Evolutionary conservation across 1,284 basidiomycete species (phyloP).

Genomic region (Melampsora medusae): DNA sequence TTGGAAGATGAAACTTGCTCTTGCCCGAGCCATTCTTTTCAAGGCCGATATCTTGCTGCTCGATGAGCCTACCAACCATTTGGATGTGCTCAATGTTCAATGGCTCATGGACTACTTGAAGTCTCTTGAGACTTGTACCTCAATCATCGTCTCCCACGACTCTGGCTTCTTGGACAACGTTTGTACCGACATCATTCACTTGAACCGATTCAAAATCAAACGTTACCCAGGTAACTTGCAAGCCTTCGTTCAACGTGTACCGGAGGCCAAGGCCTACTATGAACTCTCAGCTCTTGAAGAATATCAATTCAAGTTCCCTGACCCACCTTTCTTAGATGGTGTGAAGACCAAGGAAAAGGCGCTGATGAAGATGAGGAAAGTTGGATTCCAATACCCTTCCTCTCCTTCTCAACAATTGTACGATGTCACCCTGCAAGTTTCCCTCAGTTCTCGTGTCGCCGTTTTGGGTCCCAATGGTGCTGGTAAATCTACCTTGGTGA

Average conservation of each 20-base stretch:
- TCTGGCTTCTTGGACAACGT: conserved; percentile 98
- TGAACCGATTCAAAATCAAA: conserved; percentile 98
- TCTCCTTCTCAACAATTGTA: conserved; percentile 81
- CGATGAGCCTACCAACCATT: conserved; percentile 97
- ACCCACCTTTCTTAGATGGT: conserved; percentile 93
- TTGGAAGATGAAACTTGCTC: conserved; percentile 99
- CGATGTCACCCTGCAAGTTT: conserved; percentile 93
- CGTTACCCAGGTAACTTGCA: conserved; percentile 97
- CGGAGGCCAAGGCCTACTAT: conserved; percentile 98
- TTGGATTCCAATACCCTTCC: conserved; percentile 92
- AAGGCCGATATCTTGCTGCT: conserved; percentile 94
- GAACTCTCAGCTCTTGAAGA: conserved; percentile 88
- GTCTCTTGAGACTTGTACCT: conserved; percentile 83
- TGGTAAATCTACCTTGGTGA: conserved; percentile 97
- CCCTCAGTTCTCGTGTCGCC: conserved; percentile 93
- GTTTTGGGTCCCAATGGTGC: conserved; percentile 95
- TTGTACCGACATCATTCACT: conserved; percentile 96
- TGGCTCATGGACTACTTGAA: conserved; percentile 96
- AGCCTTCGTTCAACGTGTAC: conserved; percentile 87
- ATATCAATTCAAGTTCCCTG: conserved; percentile 94
- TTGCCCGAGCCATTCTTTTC: conserved; percentile 98
- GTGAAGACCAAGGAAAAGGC: conserved; percentile 99
- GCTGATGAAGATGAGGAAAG: conserved; percentile 94
- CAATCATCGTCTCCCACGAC: conserved; percentile 96
- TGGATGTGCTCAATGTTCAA: conserved; percentile 93